Base-by-base conservation (phyloP, 164 flowering plant genomes). In the Stephania yunnanensis region DNA sequence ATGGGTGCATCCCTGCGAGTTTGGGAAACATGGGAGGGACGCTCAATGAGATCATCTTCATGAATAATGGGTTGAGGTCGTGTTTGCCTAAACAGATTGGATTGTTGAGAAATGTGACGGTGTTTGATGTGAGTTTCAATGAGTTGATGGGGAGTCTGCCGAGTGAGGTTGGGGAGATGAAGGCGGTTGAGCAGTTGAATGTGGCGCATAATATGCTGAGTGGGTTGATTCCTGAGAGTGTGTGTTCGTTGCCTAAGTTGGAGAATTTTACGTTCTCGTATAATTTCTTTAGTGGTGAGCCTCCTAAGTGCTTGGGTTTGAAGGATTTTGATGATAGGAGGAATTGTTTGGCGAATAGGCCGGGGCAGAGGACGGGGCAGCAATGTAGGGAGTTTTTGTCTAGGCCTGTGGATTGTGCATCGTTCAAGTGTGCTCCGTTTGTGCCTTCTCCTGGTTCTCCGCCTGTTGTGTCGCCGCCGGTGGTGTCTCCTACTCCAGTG, bases 281-380 rank as follows among this genome's bases (percentile, higher is more conserved):
- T 74, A 95, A 95, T 75, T 95, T 86, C 88, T 93, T 95, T 82
- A 86, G 89, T 9, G 94, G 93, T 0, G 95, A 91, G 79, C 86
- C 97, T 65, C 94, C 93, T 44, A 81, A 46, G 69, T 95, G 99
- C 73, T 79, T 89, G 85, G 71, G 70, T 10, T 7, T 92, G 65
- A 75, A 76, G 17, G 87, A 19, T 2, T 87, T 88, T 66, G 82
- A 85, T 70, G 99, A 95, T 72, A 20, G 84, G 84, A 83, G 86
- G 86, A 95, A 95, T 79, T 95, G 99, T 72, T 81, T 95, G 84
- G 85, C 90, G 19, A 76, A 52, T 1, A 78, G 97, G 78, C 95
- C 97, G 15, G 74, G 20, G 8, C 99, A 95, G 84, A 80, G 95
- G 68, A 81, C 89, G 36, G 71, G 76, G 0, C 64, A 12, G 71